These are phyloP conservation scores for Alternaria infectoria DNA, from an alignment of 2,329 filamentous ascomycete genomes.

Conservation along the genomic window DNA sequence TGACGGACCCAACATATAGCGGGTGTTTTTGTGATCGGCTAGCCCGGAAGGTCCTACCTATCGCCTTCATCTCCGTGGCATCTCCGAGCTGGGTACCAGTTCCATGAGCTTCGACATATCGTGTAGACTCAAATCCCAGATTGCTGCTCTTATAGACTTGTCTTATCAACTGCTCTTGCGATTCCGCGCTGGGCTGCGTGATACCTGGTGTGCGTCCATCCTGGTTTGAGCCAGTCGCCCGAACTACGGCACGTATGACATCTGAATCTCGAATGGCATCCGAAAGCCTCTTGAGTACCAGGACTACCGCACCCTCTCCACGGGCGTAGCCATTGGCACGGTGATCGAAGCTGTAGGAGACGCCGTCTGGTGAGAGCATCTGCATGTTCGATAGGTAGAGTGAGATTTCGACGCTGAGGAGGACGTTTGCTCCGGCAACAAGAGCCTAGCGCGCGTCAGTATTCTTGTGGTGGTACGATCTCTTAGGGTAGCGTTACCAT, in stretches of 20 bases:
- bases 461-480: background rate
- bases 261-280: conserved; percentile 31
- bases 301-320: conserved; percentile 31
- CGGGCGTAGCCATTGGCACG: conserved; percentile 27
- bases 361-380: background rate
- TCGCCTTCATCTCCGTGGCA: conserved; percentile 18
- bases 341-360: background rate
- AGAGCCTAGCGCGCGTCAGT: background rate
- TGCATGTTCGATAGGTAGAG: background rate
- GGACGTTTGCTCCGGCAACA: background rate
- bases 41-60: conserved; percentile 7
- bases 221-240: conserved; percentile 24
- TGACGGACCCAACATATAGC: conserved; percentile 35
- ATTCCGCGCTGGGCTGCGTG: background rate
- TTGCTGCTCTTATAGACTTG: background rate
- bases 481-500: background rate
- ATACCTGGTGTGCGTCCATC: conserved; percentile 18
- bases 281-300: conserved; percentile 32
- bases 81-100: conserved; percentile 61
- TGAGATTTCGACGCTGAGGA: background rate
- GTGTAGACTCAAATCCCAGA: conserved; percentile 34
- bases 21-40: conserved; percentile 50
- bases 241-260: conserved; percentile 32
- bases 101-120: conserved; percentile 23
- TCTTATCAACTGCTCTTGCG: background rate